Conservation (phyloP, 163 green algal species). For the Prototheca wickerhamii region DNA sequence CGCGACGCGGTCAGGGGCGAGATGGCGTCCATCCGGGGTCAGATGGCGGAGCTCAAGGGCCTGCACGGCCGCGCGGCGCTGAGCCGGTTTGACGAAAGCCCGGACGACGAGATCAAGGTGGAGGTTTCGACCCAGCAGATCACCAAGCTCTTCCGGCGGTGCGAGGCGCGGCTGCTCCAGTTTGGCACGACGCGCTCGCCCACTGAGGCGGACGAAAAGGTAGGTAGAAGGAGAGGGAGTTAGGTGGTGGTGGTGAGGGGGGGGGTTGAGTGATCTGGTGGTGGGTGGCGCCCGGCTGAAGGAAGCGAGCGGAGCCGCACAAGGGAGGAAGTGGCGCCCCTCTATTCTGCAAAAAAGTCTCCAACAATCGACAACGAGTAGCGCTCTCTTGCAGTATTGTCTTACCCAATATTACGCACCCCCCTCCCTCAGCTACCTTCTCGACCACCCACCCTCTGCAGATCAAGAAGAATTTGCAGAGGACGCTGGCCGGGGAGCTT, state of each 20-base stretch:
- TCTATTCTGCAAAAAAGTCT: too few species aligned
- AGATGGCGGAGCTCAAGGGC: conserved; percentile 40
- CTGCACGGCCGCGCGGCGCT: conserved; percentile 35
- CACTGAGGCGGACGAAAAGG: conserved; percentile 43
- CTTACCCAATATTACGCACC: too few species aligned
- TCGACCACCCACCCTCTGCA: not conserved
- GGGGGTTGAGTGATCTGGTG: not conserved
- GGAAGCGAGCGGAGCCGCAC: too few species aligned
- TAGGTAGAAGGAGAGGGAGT: not conserved
- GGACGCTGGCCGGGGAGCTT: conserved; percentile 51
- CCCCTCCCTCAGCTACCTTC: too few species aligned
- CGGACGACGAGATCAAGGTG: conserved; percentile 38
- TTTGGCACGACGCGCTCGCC: conserved; percentile 17
- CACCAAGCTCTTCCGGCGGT: conserved; percentile 43
- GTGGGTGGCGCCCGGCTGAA: too few species aligned
- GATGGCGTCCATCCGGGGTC: conserved; percentile 44
- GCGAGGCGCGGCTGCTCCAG: conserved; percentile 36
- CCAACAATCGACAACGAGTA: too few species aligned
- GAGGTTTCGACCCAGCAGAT: conserved; percentile 47
- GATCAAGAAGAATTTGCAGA: conserved; percentile 37
- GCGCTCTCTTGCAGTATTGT: too few species aligned
- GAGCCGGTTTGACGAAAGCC: conserved; percentile 46
- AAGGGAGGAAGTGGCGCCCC: too few species aligned
- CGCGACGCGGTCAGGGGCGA: conserved; percentile 30
- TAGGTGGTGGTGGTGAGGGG: not conserved